Evolutionary conservation across 805 yeast genomes (phyloP).

Genomic region (Lipomyces chichibuensis): DNA sequence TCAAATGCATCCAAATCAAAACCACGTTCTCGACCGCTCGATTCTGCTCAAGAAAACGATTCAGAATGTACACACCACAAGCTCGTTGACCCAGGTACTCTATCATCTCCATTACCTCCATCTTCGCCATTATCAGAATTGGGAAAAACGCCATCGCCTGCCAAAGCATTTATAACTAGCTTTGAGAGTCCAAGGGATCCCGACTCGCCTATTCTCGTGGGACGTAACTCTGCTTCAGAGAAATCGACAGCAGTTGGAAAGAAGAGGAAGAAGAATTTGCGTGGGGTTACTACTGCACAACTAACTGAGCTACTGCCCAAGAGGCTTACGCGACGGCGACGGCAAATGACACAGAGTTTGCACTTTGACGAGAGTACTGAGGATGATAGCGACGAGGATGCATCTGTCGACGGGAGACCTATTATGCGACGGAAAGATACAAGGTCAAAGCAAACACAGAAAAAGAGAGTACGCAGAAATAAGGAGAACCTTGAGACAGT

Average conservation of each 20-base stretch:
- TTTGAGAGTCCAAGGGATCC: background rate
- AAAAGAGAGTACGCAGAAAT: constrained; percentile 4
- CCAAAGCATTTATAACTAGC: background rate
- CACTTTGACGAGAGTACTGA: constrained; percentile 4
- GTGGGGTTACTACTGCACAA: constrained; percentile 23
- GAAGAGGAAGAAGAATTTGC: background rate
- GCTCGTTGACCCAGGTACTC: background rate
- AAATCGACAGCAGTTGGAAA: background rate
- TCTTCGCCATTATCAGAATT: constrained; percentile 12
- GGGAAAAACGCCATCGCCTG: constrained; percentile 6
- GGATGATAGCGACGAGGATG: constrained; percentile 4
- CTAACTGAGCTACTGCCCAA: constrained; percentile 24
- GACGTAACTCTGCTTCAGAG: background rate
- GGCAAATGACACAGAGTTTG: constrained; percentile 9
- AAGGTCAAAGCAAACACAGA: background rate
- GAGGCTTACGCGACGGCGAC: constrained; percentile 1
- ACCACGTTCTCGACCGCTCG: background rate
- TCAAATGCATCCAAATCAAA: background rate
- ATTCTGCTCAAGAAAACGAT: background rate
- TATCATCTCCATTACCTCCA: background rate
- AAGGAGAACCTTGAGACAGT: background rate
- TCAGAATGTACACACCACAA: background rate
- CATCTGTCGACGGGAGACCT: background rate
- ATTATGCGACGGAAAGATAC: background rate
- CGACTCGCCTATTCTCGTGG: background rate